Evolutionary conservation across 2,329 filamentous ascomycete genomes (phyloP).

Genomic region (Macrophomina tecta): DNA sequence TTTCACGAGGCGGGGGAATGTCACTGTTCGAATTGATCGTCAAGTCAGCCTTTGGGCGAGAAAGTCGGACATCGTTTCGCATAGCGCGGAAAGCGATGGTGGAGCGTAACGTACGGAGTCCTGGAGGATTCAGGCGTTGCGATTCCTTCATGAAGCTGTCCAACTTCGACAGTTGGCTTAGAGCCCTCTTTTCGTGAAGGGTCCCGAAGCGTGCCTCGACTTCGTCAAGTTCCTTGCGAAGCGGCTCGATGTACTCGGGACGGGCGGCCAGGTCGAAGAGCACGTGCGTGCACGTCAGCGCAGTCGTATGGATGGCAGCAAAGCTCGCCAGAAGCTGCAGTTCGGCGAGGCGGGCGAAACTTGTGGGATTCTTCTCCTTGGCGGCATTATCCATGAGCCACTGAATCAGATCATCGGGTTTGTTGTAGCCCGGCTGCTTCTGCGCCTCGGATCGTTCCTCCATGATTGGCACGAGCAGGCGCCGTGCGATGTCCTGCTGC

Average conservation of each 20-base stretch:
- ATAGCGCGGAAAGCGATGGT: not conserved
- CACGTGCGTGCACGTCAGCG: conserved; percentile 31
- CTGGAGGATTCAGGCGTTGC: conserved; percentile 29
- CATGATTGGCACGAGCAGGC: conserved; percentile 25
- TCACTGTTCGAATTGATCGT: not conserved
- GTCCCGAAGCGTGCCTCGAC: conserved; percentile 26
- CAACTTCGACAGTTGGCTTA: conserved; percentile 30
- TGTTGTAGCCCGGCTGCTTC: conserved; percentile 21
- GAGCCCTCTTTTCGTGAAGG: conserved; percentile 24
- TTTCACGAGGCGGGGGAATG: conserved; percentile 30
- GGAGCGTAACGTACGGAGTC: conserved; percentile 6
- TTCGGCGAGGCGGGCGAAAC: conserved; percentile 27
- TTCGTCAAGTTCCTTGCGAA: conserved; percentile 29
- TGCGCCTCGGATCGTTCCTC: not conserved
- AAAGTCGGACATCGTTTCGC: too few relatives aligned
- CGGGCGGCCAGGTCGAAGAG: conserved; percentile 31
- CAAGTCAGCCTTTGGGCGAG: not conserved
- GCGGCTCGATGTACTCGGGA: conserved; percentile 31
- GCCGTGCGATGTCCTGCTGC: conserved; percentile 25
- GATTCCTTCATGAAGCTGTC: conserved; percentile 34
- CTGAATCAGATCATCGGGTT: conserved; percentile 7
- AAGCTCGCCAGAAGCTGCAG: conserved; percentile 16
- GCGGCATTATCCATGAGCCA: conserved; percentile 30
- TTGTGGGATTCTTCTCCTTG: conserved; percentile 14
- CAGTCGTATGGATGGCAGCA: conserved; percentile 35